These are phyloP conservation scores for Eutypa lata DNA, from an alignment of 2,329 filamentous ascomycete genomes.

Conservation along the genomic window DNA sequence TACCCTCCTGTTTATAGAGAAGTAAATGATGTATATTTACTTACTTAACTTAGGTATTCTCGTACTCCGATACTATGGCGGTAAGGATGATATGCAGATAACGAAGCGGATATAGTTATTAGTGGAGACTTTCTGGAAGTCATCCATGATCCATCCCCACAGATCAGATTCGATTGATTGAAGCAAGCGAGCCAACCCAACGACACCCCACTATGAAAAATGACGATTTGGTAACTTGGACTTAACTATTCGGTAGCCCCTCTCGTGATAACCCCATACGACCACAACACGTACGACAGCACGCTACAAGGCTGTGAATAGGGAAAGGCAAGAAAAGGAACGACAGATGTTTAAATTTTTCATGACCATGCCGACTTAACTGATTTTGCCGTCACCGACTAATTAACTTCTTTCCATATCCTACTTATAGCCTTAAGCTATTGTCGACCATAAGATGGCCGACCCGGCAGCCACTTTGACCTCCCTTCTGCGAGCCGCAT, in stretches of 20 bases:
- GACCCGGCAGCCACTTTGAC: slow-evolving; percentile 50
- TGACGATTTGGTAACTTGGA: slow-evolving; percentile 1
- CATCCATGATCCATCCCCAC: no score
- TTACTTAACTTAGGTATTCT: no score
- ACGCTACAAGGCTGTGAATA: no score
- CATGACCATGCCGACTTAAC: not conserved
- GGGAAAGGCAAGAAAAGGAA: no score
- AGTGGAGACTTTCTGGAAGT: not conserved
- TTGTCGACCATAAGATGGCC: slow-evolving; percentile 24
- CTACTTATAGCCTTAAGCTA: no score
- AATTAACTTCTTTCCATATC: not conserved
- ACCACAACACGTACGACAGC: no score
- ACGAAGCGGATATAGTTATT: not conserved
- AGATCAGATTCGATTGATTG: not conserved
- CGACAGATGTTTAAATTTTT: no score
- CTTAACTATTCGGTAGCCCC: not conserved
- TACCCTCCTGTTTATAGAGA: no score
- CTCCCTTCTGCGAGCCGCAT: slow-evolving; percentile 51
- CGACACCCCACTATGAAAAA: not conserved
- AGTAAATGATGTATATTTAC: no score
- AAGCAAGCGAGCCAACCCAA: not conserved
- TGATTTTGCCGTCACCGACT: not conserved
- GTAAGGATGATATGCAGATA: not conserved
- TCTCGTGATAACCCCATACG: not conserved
- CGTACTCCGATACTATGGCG: no score